These are phyloP conservation scores for Rugosomyces carneus DNA, from an alignment of 1,284 basidiomycete species.

Conservation along the genomic window DNA sequence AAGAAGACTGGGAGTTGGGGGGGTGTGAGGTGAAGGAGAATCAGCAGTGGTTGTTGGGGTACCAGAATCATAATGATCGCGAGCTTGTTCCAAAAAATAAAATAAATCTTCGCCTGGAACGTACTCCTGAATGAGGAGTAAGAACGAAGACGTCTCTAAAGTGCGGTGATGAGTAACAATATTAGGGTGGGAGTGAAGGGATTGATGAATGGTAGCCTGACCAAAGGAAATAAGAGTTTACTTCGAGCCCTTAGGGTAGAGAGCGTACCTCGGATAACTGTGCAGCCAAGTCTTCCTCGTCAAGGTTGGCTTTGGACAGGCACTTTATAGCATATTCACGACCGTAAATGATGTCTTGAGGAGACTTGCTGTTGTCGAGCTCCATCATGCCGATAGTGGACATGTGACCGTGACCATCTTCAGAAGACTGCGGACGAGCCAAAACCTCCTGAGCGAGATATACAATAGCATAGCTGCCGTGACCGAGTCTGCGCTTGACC, in stretches of 20 bases:
- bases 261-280: conserved; percentile 79
- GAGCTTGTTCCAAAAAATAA: conserved; percentile 94
- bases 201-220: conserved; percentile 91
- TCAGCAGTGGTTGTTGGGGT: conserved; percentile 34
- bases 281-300: conserved; percentile 77
- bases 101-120: conserved; percentile 96
- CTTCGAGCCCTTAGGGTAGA: too few species aligned
- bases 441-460: conserved; percentile 88
- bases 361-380: conserved; percentile 40
- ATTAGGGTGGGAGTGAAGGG: conserved; percentile 85
- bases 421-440: conserved; percentile 51
- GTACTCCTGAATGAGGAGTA: conserved; percentile 61
- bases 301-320: conserved; percentile 88
- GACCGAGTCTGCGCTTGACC: conserved; percentile 79
- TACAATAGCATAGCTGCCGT: conserved; percentile 89
- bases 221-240: conserved; percentile 7
- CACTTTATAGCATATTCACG: conserved; percentile 95
- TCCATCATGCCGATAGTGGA: conserved; percentile 53
- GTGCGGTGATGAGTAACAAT: conserved; percentile 95
- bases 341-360: conserved; percentile 54
- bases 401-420: conserved; percentile 57
- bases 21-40: conserved; percentile 63
- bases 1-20: conserved; percentile 90
- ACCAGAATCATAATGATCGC: conserved; percentile 70
- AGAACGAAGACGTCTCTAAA: conserved; percentile 48